Evolutionary conservation across 2,329 filamentous ascomycete genomes (phyloP).

Genomic region (Rutstroemia sp.): DNA sequence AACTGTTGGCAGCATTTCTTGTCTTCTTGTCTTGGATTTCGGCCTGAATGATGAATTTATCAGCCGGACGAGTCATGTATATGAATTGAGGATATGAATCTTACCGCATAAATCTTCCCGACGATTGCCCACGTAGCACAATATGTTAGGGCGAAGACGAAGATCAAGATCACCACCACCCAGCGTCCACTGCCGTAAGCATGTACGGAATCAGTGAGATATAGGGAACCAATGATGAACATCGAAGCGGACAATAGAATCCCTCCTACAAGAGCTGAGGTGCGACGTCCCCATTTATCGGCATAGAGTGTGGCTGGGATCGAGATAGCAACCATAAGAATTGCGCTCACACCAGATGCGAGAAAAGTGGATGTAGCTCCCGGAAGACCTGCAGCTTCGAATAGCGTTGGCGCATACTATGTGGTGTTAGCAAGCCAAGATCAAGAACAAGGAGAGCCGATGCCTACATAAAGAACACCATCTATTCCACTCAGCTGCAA

Average conservation of each 20-base stretch:
- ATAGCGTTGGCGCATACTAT: constrained; percentile 51
- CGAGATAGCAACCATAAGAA: constrained; percentile 47
- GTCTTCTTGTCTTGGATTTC: constrained; percentile 47
- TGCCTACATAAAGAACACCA: constrained; percentile 47
- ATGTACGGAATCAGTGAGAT: constrained; percentile 39
- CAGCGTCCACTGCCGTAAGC: constrained; percentile 36
- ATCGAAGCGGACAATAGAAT: constrained; percentile 41
- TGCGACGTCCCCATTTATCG: constrained; percentile 49
- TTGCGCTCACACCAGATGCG: constrained; percentile 50
- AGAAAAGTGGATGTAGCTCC: constrained; percentile 46
- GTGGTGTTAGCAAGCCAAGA: neutral
- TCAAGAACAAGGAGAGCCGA: neutral
- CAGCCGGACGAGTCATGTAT: neutral
- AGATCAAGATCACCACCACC: constrained; percentile 43
- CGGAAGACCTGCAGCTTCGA: constrained; percentile 49
- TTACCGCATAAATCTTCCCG: constrained; percentile 42
- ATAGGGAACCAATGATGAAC: constrained; percentile 44
- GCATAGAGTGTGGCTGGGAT: constrained; percentile 48
- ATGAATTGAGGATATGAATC: constrained; percentile 17
- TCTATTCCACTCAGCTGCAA: constrained; percentile 54
- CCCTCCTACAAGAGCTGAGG: constrained; percentile 45
- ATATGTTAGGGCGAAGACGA: constrained; percentile 39
- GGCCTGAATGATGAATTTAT: neutral
- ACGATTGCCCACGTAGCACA: constrained; percentile 44
- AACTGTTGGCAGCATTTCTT: constrained; percentile 42